A percentile compares a stretch with the other conserved stretches of the same genome.
phyloP scores from a whole-genome alignment of 352 stramenopile species.

The Phytophthora pisi region DNA sequence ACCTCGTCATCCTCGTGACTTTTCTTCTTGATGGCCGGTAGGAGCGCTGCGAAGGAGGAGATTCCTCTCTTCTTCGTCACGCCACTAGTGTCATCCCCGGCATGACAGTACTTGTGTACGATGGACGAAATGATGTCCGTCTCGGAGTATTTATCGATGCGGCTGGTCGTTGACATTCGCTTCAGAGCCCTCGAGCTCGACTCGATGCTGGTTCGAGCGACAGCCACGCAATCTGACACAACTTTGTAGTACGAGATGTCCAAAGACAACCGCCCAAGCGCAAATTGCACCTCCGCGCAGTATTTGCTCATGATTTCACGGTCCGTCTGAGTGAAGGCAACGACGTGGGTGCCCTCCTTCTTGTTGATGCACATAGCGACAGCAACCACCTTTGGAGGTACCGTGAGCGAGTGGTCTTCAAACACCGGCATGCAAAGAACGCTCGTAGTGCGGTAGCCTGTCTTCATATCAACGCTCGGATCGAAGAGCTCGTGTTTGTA shows the following conservation, averaged over 20 bases:
- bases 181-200: conserved; percentile 17
- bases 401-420: conserved; percentile 58
- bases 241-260: conserved; percentile 86
- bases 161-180: conserved; percentile 23
- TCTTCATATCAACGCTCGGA: conserved; percentile 69
- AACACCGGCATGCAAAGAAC: conserved; percentile 79
- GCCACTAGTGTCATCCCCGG: conserved; percentile 9
- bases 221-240: conserved; percentile 48
- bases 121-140: conserved; percentile 70
- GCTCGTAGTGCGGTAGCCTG: conserved; percentile 76
- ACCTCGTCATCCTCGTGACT: conserved; percentile 55
- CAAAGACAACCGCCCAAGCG: conserved; percentile 64
- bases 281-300: conserved; percentile 71
- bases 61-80: conserved; percentile 23
- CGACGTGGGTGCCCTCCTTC: conserved; percentile 67
- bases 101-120: conserved; percentile 58
- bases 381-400: conserved; percentile 60
- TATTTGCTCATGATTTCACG: conserved; percentile 65
- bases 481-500: conserved; percentile 82
- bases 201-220: conserved; percentile 15
- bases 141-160: conserved; percentile 48
- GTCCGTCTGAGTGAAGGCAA: conserved; percentile 68
- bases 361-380: conserved; percentile 93
- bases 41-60: conserved; percentile 27
- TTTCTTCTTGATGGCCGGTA: conserved; percentile 49